phyloP scores from a whole-genome alignment of 805 yeast genomes.

The Wickerhamiella azymoides region DNA sequence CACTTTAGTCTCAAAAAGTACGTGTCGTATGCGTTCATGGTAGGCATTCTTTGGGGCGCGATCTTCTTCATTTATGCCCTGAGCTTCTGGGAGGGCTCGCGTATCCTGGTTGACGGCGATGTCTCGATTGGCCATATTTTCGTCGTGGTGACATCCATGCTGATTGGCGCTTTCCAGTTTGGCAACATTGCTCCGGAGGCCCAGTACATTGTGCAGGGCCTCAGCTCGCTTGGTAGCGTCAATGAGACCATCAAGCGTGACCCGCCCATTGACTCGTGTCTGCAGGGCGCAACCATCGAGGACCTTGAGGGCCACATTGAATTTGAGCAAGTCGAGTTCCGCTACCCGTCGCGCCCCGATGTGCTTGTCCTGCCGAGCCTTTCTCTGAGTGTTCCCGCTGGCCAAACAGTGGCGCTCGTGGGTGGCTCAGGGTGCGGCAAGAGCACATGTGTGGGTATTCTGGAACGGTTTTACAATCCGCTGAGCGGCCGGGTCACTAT shows the following conservation, averaged over 20 bases:
- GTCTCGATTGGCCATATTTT: constrained; percentile 26
- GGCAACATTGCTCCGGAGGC: constrained; percentile 31
- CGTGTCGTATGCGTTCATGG: constrained; percentile 23
- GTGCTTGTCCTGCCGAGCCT: constrained; percentile 71
- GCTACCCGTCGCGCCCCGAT: constrained; percentile 66
- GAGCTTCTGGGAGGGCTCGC: constrained; percentile 32
- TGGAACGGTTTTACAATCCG: constrained; percentile 82
- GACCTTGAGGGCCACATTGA: constrained; percentile 47
- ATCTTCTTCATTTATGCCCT: constrained; percentile 29
- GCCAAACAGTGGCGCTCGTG: constrained; percentile 83
- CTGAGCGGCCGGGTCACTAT: constrained; percentile 56
- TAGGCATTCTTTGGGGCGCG: constrained; percentile 27
- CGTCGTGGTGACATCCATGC: constrained; percentile 28
- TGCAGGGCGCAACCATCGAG: constrained; percentile 18
- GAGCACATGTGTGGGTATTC: constrained; percentile 71
- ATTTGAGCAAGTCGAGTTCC: constrained; percentile 76
- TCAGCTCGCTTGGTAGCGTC: constrained; percentile 29
- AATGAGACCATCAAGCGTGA: constrained; percentile 32
- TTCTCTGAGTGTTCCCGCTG: constrained; percentile 68
- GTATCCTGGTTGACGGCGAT: constrained; percentile 25
- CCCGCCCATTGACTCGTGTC: constrained; percentile 27
- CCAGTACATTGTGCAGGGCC: constrained; percentile 26
- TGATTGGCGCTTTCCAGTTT: constrained; percentile 31
- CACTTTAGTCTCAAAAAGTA: constrained; percentile 20
- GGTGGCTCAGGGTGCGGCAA: constrained; percentile 97